phyloP scores from a whole-genome alignment of 768 basidiomycete genomes.

The Fomitopsis pulvina region DNA sequence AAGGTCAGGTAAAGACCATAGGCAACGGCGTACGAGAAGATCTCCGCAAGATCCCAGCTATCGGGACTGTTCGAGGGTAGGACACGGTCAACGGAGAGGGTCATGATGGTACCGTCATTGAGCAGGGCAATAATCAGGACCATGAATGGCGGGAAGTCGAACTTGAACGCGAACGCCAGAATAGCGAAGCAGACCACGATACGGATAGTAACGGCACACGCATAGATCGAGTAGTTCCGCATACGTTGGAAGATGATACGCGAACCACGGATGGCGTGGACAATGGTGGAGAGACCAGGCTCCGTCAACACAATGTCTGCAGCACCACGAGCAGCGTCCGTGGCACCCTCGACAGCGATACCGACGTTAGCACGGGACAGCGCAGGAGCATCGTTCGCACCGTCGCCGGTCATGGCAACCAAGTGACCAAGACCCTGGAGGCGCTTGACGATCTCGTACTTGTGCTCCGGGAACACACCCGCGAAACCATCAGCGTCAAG shows the following conservation, averaged over 20 bases:
- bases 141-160: constrained; percentile 99
- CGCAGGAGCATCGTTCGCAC: constrained; percentile 98
- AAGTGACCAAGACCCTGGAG: constrained; percentile 94
- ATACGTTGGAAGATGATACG: constrained; percentile 99
- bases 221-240: constrained; percentile 98
- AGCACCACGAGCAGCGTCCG: constrained; percentile 96
- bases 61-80: constrained; percentile 90
- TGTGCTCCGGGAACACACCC: constrained; percentile 99
- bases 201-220: constrained; percentile 95
- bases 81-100: constrained; percentile 91
- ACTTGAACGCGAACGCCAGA: constrained; percentile 92
- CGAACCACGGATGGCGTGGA: constrained; percentile 96
- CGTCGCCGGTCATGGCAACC: constrained; percentile 99
- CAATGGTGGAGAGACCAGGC: constrained; percentile 97
- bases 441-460: constrained; percentile 99
- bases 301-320: constrained; percentile 98
- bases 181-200: constrained; percentile 97
- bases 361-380: constrained; percentile 98
- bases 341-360: constrained; percentile 99
- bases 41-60: constrained; percentile 94
- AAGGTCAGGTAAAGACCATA: constrained; percentile 91
- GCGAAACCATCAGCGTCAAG: constrained; percentile 99
- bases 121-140: constrained; percentile 94
- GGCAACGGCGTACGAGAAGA: constrained; percentile 91
- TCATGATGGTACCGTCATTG: constrained; percentile 99